Conservation (phyloP, 1,139 yeast genomes). For the Zygosaccharomyces sapae region DNA sequence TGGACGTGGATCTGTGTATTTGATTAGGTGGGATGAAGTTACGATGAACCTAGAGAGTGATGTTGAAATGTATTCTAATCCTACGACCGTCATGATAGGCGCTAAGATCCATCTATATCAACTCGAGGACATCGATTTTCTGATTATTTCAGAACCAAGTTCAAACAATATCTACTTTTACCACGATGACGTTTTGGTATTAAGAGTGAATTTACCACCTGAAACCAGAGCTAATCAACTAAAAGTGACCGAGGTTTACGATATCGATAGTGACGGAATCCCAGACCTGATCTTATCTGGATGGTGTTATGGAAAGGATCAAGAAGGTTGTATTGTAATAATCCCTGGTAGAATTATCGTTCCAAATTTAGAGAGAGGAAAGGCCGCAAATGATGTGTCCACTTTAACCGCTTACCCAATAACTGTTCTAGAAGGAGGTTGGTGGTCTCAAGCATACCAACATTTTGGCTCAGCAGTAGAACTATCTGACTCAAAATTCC, state of each 20-base stretch:
- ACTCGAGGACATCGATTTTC: conserved; percentile 27
- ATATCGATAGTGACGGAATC: conserved; percentile 38
- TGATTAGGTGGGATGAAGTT: conserved; percentile 36
- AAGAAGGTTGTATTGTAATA: conserved; percentile 42
- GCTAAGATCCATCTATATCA: conserved; percentile 26
- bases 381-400: conserved; percentile 11
- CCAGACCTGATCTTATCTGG: conserved; percentile 44
- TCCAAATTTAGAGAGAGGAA: conserved; percentile 18
- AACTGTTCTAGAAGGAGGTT: conserved; percentile 12
- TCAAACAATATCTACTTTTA: conserved; percentile 28
- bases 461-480: conserved; percentile 38
- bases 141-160: conserved; percentile 40
- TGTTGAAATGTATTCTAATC: conserved; percentile 3
- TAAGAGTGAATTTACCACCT: conserved; percentile 24
- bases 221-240: conserved; percentile 16
- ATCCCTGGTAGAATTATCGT: conserved; percentile 38
- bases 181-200: conserved; percentile 23
- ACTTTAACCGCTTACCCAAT: conserved; percentile 16
- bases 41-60: background rate
- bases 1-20: conserved; percentile 40
- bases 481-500: conserved; percentile 21
- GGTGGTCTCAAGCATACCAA: conserved; percentile 36
- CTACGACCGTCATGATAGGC: conserved; percentile 37
- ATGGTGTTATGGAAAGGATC: conserved; percentile 41
- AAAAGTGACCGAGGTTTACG: conserved; percentile 27